These are phyloP conservation scores for Neurospora cerealis DNA, from an alignment of 495 filamentous ascomycete genomes.

Conservation along the genomic window DNA sequence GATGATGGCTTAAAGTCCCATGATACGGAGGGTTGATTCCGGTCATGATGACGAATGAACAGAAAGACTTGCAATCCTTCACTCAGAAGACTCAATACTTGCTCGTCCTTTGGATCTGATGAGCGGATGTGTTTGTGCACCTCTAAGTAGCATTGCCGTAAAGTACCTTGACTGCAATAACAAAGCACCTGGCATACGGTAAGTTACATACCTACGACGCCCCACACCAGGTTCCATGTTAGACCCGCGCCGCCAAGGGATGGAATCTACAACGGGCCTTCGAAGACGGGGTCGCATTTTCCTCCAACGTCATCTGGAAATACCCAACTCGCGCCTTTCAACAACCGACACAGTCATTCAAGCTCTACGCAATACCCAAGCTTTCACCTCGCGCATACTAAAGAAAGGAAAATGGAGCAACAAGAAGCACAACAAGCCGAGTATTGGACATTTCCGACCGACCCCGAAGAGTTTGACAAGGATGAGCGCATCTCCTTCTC, in stretches of 20 bases:
- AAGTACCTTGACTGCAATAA: not conserved
- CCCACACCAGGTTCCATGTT: not conserved
- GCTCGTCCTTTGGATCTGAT: not conserved
- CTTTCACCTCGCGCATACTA: not conserved
- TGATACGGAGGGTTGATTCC: not conserved
- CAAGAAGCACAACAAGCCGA: constrained; percentile 9
- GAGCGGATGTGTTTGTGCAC: not conserved
- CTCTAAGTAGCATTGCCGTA: not conserved
- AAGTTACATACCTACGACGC: not conserved
- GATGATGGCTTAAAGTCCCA: not conserved
- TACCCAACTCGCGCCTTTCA: not conserved
- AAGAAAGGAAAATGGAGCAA: not conserved
- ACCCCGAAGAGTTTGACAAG: constrained; percentile 63
- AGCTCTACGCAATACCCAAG: not conserved
- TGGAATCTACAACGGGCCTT: not conserved
- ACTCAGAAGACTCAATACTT: not conserved
- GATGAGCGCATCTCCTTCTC: constrained; percentile 85
- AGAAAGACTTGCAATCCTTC: not conserved
- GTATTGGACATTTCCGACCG: constrained; percentile 51
- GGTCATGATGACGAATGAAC: not conserved
- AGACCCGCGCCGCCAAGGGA: not conserved
- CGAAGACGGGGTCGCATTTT: not conserved
- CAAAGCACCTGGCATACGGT: not conserved
- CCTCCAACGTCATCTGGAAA: not conserved
- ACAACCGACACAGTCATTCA: not conserved